Evolutionary conservation across 2,329 filamentous ascomycete species (phyloP).

Genomic region (Ilyonectria robusta): DNA sequence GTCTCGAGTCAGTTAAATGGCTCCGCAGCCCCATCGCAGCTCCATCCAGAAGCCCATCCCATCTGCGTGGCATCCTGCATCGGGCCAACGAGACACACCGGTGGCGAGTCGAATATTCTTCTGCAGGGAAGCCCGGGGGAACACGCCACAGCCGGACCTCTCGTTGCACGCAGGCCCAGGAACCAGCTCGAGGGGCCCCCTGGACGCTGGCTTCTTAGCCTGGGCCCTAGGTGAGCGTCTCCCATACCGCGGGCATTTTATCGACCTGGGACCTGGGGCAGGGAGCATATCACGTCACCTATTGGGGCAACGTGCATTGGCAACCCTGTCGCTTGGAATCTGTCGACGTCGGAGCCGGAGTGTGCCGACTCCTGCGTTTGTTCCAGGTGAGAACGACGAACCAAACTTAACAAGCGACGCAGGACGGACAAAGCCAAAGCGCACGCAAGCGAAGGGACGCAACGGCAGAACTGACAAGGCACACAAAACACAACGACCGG

Average conservation of each 20-base stretch:
- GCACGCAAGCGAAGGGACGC: not conserved
- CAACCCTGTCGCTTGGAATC: not conserved
- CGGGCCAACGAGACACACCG: not conserved
- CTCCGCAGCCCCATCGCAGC: not conserved
- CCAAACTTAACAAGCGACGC: too few species aligned
- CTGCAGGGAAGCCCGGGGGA: not conserved
- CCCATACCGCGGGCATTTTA: not conserved
- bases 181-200: too few species aligned
- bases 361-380: not conserved
- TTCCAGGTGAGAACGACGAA: not conserved
- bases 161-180: not conserved
- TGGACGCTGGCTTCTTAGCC: too few species aligned
- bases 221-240: not conserved
- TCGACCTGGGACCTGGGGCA: not conserved
- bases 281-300: not conserved
- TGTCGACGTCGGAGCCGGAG: not conserved
- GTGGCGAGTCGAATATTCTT: not conserved
- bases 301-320: not conserved
- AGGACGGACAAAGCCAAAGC: too few species aligned
- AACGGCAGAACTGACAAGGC: too few species aligned
- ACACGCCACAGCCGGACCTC: conserved; percentile 5
- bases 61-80: conserved; percentile 11
- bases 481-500: not conserved
- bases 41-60: conserved; percentile 6
- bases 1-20: conserved; percentile 25